Evolutionary conservation across 2,329 filamentous ascomycete genomes (phyloP).

Genomic region (Aspergillus niger): DNA sequence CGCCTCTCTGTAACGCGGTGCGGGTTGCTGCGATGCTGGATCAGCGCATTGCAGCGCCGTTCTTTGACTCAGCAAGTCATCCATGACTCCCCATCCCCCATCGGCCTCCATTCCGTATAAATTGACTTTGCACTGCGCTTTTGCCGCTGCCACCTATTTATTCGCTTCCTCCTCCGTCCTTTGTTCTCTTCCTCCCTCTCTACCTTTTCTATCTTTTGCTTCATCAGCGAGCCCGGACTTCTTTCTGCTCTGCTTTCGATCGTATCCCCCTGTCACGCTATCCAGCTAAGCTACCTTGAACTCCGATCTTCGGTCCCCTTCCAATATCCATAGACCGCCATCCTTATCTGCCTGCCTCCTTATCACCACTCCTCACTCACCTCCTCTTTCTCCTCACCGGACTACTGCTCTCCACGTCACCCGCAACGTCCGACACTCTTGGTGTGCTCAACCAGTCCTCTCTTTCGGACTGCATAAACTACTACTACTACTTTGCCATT

Average conservation of each 20-base stretch:
- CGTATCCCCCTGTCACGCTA: neutral
- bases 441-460: neutral
- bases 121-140: slow-evolving; percentile 26
- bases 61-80: slow-evolving; percentile 9
- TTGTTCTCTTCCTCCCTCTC: slow-evolving; percentile 13
- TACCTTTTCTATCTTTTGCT: neutral
- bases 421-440: neutral
- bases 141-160: slow-evolving; percentile 18
- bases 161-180: slow-evolving; percentile 11
- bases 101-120: slow-evolving; percentile 19
- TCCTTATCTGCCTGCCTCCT: slow-evolving; percentile 8
- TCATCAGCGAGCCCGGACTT: neutral
- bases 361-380: slow-evolving; percentile 1
- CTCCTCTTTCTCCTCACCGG: slow-evolving; percentile 1
- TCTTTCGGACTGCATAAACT: neutral
- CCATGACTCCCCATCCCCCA: neutral
- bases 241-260: neutral
- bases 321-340: slow-evolving; percentile 4
- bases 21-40: neutral
- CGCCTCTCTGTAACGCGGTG: neutral
- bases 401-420: slow-evolving; percentile 2
- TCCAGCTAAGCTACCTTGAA: neutral
- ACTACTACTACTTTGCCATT: neutral
- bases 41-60: slow-evolving; percentile 4
- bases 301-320: slow-evolving; percentile 1